Percentiles rank a stretch among this genome's conserved stretches.
phyloP scores from a whole-genome alignment of 257 asterid genomes.

The Fraxinus pennsylvanica region DNA sequence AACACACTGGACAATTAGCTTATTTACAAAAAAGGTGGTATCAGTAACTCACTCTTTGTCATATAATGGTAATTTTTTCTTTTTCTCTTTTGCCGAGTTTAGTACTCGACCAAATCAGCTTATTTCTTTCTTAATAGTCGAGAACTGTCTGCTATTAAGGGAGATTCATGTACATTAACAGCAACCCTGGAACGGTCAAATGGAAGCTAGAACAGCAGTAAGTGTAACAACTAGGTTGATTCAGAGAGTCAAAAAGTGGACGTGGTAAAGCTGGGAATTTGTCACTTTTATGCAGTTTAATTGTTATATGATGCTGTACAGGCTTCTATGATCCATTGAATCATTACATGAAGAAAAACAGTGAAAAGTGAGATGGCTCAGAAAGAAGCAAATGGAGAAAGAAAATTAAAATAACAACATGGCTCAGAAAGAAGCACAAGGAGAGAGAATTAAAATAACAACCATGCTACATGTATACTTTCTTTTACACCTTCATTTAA shows the following conservation, averaged over 20 bases:
- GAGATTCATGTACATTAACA: background rate
- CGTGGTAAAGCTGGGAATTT: background rate
- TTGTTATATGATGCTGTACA: background rate
- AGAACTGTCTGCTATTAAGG: background rate
- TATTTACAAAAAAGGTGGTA: constrained; percentile 43
- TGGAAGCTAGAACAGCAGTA: too few relatives aligned
- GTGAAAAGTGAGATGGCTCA: constrained; percentile 13
- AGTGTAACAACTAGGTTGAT: background rate
- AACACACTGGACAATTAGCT: constrained; percentile 52
- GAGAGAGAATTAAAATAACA: too few relatives aligned
- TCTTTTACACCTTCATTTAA: too few relatives aligned
- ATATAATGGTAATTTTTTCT: constrained; percentile 26
- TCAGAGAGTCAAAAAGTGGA: constrained; percentile 8
- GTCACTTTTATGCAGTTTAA: background rate
- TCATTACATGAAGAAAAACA: constrained; percentile 23
- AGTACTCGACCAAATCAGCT: background rate
- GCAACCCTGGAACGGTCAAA: background rate
- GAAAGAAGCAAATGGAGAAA: background rate
- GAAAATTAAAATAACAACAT: background rate
- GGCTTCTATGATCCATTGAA: constrained; percentile 20
- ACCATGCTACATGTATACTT: too few relatives aligned
- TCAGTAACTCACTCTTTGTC: constrained; percentile 32
- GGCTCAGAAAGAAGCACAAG: too few relatives aligned
- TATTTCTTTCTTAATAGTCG: background rate
- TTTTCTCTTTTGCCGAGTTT: constrained; percentile 1